Evolutionary conservation across 371 early-diverging fungal species (phyloP).

Genomic region (Syncephalastrum sp.): DNA sequence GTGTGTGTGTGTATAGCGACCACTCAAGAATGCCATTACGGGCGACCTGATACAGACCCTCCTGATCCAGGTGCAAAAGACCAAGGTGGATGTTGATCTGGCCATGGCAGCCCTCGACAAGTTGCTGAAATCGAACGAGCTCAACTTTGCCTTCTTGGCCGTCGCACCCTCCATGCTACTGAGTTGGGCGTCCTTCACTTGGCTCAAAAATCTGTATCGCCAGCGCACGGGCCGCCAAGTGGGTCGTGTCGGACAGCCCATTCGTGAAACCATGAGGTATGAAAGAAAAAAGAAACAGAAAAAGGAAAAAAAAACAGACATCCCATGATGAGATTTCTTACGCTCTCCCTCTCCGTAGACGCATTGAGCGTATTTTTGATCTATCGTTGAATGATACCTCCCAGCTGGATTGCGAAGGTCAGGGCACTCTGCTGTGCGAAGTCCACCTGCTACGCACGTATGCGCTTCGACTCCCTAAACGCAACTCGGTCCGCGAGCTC

Average conservation of each 20-base stretch:
- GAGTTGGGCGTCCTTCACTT: conserved; percentile 50
- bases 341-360: conserved; percentile 23
- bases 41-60: conserved; percentile 84
- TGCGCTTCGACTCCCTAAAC: conserved; percentile 47
- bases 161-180: conserved; percentile 66
- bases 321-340: background rate
- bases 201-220: conserved; percentile 43
- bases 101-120: conserved; percentile 94
- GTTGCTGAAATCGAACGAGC: conserved; percentile 90
- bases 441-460: conserved; percentile 57
- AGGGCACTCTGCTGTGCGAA: conserved; percentile 75
- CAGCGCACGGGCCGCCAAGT: conserved; percentile 31
- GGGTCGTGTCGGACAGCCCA: conserved; percentile 31
- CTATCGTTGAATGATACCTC: conserved; percentile 13
- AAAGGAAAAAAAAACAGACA: background rate
- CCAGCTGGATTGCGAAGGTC: conserved; percentile 56
- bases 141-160: conserved; percentile 91
- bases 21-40: conserved; percentile 58
- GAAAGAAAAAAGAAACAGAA: background rate
- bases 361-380: conserved; percentile 46
- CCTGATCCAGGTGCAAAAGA: conserved; percentile 89
- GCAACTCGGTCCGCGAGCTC: conserved; percentile 54
- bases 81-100: conserved; percentile 88
- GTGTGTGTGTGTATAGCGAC: conserved; percentile 32
- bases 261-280: conserved; percentile 42